Conservation (phyloP, 352 stramenopile genomes). For the Pythium oligandrum region DNA sequence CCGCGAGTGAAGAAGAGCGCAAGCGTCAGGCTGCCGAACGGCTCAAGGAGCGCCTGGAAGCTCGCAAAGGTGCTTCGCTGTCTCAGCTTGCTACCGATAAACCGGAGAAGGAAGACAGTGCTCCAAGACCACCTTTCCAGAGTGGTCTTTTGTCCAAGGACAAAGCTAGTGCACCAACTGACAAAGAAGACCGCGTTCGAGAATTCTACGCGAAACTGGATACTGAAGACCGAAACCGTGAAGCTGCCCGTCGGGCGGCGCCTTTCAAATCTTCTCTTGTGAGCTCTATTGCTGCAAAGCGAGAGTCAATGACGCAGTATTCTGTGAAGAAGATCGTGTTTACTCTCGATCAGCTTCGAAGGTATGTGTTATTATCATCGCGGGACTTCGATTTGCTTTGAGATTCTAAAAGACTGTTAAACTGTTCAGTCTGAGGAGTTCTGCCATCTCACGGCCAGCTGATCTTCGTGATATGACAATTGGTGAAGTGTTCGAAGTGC, state of each 20-base stretch:
- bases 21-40: conserved; percentile 25
- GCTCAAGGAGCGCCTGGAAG: conserved; percentile 39
- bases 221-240: conserved; percentile 41
- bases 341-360: conserved; percentile 42
- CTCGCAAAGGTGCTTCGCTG: conserved; percentile 29
- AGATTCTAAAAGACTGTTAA: too few relatives aligned
- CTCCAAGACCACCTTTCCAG: neutral
- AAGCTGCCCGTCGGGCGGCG: conserved; percentile 28
- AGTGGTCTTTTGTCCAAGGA: neutral
- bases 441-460: conserved; percentile 29
- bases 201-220: conserved; percentile 55
- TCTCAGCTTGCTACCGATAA: conserved; percentile 7
- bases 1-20: conserved; percentile 27
- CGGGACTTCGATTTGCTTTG: too few relatives aligned
- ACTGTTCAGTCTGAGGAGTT: conserved; percentile 21
- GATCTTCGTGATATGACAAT: conserved; percentile 71
- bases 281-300: conserved; percentile 22
- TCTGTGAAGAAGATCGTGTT: conserved; percentile 50
- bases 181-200: conserved; percentile 16
- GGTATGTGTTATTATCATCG: conserved; percentile 21
- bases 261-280: conserved; percentile 52
- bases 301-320: conserved; percentile 10
- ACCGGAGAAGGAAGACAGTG: neutral
- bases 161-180: neutral
- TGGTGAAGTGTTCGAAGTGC: conserved; percentile 45